Evolutionary conservation across 192 early-diverging fungal species (phyloP), one percentile per base, ranked within the genome.

Genomic region (Pilaira anomala): DNA sequence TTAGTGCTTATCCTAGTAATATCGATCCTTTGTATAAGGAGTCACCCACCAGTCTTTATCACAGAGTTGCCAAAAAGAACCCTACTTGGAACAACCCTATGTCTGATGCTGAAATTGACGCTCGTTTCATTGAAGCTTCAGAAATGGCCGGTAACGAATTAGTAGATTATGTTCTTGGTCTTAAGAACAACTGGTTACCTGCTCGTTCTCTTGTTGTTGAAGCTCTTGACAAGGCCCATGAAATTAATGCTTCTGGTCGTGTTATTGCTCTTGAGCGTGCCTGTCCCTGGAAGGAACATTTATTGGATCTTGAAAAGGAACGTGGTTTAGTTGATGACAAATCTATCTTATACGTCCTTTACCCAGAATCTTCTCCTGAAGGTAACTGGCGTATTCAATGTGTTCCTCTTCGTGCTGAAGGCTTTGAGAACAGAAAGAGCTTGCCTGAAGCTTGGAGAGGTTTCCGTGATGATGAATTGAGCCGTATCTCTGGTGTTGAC

Each of bases 241-340:
- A 86, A 24, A 74, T 89, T 59, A 86, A 94, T 69, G 69, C 76
- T 21, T 83, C 81, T 25, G 95, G 94, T 28, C 79, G 85, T 41
- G 89, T 98, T 49, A 73, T 98, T 41, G 73, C 93, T 29, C 84
- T 98, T 48, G 87, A 93, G 33, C 80, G 80, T 51, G 85, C 85
- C 41, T 95, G 93, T 66, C 96, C 96, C 8, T 98, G 94, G 94
- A 96, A 96, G 77, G 91, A 93, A 46, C 93, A 98, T 62, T 67
- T 97, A 63, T 80, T 87, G 22, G 82, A 76, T 9, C 68, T 91
- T 52, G 89, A 91, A 63, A 72, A 78, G 25, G 85, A 87, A 48
- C 66, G 70, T 18, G 65, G 77, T 18, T 63, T 83, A 22, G 77
- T 75, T 58, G 69, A 77, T 6, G 72, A 65, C 65, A 79, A 75